Evolutionary conservation across 2,329 filamentous ascomycete genomes (phyloP).

Genomic region (Ascochyta clinopodiicola): DNA sequence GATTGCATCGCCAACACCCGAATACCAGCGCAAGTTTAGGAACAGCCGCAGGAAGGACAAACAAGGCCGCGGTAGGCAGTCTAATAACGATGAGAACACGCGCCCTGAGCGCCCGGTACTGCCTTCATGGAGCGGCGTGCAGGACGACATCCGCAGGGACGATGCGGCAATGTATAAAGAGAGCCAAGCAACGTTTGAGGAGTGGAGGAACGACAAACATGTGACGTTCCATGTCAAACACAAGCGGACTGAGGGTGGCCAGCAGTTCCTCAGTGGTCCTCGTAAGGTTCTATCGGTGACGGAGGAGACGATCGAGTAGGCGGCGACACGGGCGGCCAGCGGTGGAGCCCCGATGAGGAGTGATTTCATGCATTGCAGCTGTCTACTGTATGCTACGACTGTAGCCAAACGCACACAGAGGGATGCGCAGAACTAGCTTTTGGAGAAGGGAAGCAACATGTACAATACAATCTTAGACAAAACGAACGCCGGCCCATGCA

Average conservation of each 20-base stretch:
- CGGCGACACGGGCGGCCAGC: neutral
- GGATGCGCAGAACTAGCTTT: neutral
- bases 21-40: neutral
- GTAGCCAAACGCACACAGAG: neutral
- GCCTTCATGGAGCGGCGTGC: conserved; percentile 12
- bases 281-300: conserved; percentile 7
- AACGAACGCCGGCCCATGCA: conserved; percentile 22
- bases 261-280: neutral
- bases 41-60: neutral
- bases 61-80: conserved; percentile 2
- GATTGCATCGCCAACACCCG: neutral
- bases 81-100: neutral
- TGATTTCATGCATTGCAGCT: neutral
- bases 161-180: conserved; percentile 5
- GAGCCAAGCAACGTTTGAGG: neutral
- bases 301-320: conserved; percentile 10
- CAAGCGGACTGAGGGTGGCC: conserved; percentile 7
- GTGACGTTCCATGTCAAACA: conserved; percentile 14
- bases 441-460: neutral
- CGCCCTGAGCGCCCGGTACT: conserved; percentile 3
- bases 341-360: neutral
- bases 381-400: neutral
- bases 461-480: conserved; percentile 8
- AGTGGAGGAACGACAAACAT: conserved; percentile 1
- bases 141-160: conserved; percentile 7